Evolutionary conservation across 768 basidiomycete genomes (phyloP).

Genomic region (Coprinopsis marcescibilis): DNA sequence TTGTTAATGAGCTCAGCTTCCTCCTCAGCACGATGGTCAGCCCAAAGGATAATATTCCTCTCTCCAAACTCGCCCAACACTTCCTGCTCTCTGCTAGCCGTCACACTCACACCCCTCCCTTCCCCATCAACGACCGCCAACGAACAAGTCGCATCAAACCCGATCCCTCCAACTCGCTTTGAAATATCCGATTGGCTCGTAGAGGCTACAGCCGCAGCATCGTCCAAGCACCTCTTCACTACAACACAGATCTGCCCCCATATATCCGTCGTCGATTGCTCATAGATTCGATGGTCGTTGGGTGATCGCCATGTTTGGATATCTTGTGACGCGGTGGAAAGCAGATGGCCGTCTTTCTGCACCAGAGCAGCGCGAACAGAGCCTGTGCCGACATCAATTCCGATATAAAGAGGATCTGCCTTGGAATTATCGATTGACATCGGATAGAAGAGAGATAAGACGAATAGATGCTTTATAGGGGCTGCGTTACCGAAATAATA

Average conservation of each 20-base stretch:
- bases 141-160: slow-evolving; percentile 96
- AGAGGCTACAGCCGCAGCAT: slow-evolving; percentile 47
- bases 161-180: slow-evolving; percentile 68
- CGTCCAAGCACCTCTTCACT: slow-evolving; percentile 56
- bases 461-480: slow-evolving; percentile 6
- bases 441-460: slow-evolving; percentile 3
- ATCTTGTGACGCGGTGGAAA: slow-evolving; percentile 74
- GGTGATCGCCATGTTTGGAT: slow-evolving; percentile 86
- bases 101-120: slow-evolving; percentile 72
- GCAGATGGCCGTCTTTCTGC: slow-evolving; percentile 56
- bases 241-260: slow-evolving; percentile 66
- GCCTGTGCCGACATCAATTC: slow-evolving; percentile 88
- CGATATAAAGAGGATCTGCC: slow-evolving; percentile 48
- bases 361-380: slow-evolving; percentile 87
- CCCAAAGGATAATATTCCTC: slow-evolving; percentile 92
- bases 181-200: slow-evolving; percentile 20
- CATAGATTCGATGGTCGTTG: slow-evolving; percentile 87
- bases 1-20: slow-evolving; percentile 89
- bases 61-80: slow-evolving; percentile 61
- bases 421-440: background rate
- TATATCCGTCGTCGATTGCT: slow-evolving; percentile 89
- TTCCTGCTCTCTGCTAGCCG: slow-evolving; percentile 59
- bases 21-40: slow-evolving; percentile 89
- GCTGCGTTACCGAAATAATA: no score
- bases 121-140: slow-evolving; percentile 76